Conservation (phyloP, 768 basidiomycete genomes). For the Suillus subluteus region DNA sequence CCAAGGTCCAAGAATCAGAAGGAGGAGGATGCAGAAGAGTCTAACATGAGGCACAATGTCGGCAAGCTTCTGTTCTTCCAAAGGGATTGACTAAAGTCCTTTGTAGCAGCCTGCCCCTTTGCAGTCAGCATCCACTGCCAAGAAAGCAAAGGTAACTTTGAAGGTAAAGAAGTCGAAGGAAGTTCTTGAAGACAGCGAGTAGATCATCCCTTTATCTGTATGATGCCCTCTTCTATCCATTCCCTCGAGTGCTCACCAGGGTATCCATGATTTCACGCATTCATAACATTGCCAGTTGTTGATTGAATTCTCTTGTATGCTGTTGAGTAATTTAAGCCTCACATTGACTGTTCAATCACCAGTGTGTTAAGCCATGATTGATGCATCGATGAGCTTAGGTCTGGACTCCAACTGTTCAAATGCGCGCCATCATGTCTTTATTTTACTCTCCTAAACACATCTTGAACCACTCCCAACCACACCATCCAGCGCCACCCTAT, state of each 20-base stretch:
- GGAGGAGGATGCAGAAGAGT: conserved; percentile 44
- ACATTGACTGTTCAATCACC: neutral
- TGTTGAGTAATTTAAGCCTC: conserved; percentile 5
- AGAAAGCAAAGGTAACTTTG: conserved; percentile 37
- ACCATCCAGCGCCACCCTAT: neutral
- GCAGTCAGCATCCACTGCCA: conserved; percentile 50
- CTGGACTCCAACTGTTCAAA: neutral
- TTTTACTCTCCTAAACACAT: neutral
- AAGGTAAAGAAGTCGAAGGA: conserved; percentile 48
- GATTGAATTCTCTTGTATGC: conserved; percentile 2
- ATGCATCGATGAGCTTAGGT: no score
- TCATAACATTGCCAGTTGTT: neutral
- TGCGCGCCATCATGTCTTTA: neutral
- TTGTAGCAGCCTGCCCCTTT: conserved; percentile 44
- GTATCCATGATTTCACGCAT: conserved; percentile 1
- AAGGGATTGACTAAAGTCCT: conserved; percentile 13
- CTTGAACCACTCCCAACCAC: no score
- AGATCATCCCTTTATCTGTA: conserved; percentile 7
- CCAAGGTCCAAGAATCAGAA: conserved; percentile 43
- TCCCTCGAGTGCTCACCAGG: neutral
- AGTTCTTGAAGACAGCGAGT: conserved; percentile 43
- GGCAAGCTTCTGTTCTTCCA: conserved; percentile 8
- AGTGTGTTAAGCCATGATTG: no score
- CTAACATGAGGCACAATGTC: conserved; percentile 75
- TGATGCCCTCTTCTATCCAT: neutral